These are phyloP conservation scores for Thermothielavioides terrestris DNA, from an alignment of 495 filamentous ascomycete genomes.

Conservation along the genomic window DNA sequence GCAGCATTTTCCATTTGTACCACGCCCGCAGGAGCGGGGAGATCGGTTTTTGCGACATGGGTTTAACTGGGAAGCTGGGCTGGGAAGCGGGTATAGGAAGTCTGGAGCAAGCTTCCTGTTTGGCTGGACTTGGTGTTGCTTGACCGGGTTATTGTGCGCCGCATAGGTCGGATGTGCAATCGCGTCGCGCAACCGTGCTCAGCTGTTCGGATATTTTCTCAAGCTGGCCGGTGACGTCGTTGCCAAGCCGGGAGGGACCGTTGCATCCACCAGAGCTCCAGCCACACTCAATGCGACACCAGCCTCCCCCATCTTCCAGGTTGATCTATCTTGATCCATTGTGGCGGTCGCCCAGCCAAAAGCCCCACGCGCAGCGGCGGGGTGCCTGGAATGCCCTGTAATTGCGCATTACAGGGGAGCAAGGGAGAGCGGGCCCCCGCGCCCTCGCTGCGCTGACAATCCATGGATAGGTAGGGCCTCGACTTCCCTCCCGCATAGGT, in stretches of 20 bases:
- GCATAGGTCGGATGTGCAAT: too few relatives aligned
- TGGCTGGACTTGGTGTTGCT: not conserved
- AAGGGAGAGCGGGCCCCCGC: too few relatives aligned
- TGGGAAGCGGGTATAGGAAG: not conserved
- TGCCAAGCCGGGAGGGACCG: slow-evolving; percentile 13
- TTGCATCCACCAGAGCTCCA: slow-evolving; percentile 2
- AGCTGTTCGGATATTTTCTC: slow-evolving; percentile 5
- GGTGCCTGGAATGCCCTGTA: slow-evolving; percentile 4
- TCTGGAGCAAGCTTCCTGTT: too few relatives aligned
- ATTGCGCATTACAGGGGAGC: not conserved
- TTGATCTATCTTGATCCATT: too few relatives aligned
- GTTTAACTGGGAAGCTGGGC: not conserved
- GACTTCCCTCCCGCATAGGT: too few relatives aligned
- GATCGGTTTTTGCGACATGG: slow-evolving; percentile 16
- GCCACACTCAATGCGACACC: slow-evolving; percentile 10
- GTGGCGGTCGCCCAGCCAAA: not conserved
- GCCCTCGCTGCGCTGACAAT: too few relatives aligned
- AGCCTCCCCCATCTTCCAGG: slow-evolving; percentile 15
- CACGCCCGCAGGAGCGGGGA: slow-evolving; percentile 45
- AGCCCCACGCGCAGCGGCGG: not conserved
- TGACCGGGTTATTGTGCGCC: too few relatives aligned
- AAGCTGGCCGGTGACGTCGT: slow-evolving; percentile 12
- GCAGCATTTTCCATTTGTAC: slow-evolving; percentile 78
- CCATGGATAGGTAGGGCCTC: too few relatives aligned
- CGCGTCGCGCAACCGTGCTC: too few relatives aligned